phyloP scores from a whole-genome alignment of 2,329 filamentous ascomycete species.

The Escovopsis sp. region DNA sequence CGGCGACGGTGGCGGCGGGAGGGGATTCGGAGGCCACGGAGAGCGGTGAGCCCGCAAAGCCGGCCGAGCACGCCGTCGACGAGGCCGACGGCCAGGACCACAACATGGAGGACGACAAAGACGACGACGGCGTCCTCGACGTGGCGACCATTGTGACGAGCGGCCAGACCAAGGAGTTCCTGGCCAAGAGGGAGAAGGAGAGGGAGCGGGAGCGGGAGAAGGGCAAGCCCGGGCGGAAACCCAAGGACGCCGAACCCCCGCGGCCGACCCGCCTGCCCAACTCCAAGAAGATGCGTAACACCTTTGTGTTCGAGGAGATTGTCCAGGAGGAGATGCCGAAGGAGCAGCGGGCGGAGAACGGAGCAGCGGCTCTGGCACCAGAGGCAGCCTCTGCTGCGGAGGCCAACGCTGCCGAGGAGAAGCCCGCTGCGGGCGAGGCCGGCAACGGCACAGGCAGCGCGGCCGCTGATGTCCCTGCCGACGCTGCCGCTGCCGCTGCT shows the following conservation, averaged over 20 bases:
- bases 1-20: constrained; percentile 13
- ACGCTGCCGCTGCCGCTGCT: constrained; percentile 4
- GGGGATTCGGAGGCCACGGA: constrained; percentile 12
- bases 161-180: constrained; percentile 67
- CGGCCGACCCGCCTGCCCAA: constrained; percentile 53
- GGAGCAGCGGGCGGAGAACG: constrained; percentile 14
- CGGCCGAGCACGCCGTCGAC: constrained; percentile 24
- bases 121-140: constrained; percentile 62
- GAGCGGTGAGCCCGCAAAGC: constrained; percentile 18
- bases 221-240: constrained; percentile 35
- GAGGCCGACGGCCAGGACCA: constrained; percentile 2
- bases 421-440: not conserved
- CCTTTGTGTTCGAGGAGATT: constrained; percentile 60
- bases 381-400: not conserved
- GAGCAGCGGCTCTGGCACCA: constrained; percentile 4
- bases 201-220: constrained; percentile 71
- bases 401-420: not conserved
- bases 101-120: constrained; percentile 6
- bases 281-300: constrained; percentile 51
- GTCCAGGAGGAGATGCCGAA: constrained; percentile 36
- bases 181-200: constrained; percentile 71
- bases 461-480: constrained; percentile 5
- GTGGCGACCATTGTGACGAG: constrained; percentile 74
- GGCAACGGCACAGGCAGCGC: not conserved
- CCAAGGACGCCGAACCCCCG: constrained; percentile 40